These are phyloP conservation scores for Chrysoporthe austroafricana DNA, from an alignment of 2,329 filamentous ascomycete genomes.

Conservation along the genomic window DNA sequence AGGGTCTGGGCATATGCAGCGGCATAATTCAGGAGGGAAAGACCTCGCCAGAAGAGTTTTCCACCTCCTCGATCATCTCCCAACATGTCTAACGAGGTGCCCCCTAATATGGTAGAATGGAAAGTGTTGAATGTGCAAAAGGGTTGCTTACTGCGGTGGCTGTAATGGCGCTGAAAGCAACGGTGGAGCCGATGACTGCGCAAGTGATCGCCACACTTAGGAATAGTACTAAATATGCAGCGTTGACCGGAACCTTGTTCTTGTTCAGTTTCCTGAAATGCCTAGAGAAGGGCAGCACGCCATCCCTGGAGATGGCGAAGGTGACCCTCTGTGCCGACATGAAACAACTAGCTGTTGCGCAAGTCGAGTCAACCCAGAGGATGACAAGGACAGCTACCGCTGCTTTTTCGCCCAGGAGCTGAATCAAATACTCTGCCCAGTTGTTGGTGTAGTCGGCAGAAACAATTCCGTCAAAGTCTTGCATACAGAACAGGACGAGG, in stretches of 20 bases:
- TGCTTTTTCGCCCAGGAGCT: constrained; percentile 40
- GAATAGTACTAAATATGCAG: constrained; percentile 39
- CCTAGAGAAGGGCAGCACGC: constrained; percentile 42
- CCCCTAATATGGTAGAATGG: not conserved
- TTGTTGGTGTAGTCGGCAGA: constrained; percentile 42
- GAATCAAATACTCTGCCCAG: constrained; percentile 45
- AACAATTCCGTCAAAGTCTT: constrained; percentile 44
- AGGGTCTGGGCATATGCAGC: too few relatives aligned
- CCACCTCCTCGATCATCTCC: not conserved
- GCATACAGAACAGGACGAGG: constrained; percentile 45
- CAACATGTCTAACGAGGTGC: not conserved
- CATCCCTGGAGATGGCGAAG: constrained; percentile 45
- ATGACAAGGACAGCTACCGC: constrained; percentile 41
- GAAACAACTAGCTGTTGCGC: constrained; percentile 42
- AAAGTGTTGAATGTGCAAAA: not conserved
- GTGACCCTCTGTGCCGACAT: constrained; percentile 45
- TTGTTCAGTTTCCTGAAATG: constrained; percentile 40
- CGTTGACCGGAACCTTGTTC: constrained; percentile 42
- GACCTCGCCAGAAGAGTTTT: not conserved
- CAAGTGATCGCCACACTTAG: constrained; percentile 40
- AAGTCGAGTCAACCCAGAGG: constrained; percentile 44
- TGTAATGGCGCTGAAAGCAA: constrained; percentile 44
- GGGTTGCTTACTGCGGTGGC: constrained; percentile 35
- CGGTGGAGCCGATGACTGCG: constrained; percentile 42
- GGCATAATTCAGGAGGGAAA: too few relatives aligned